A percentile compares a stretch with the other conserved stretches of the same genome.
phyloP scores from a whole-genome alignment of 129 eudicot genomes.

The Logfia minima region DNA sequence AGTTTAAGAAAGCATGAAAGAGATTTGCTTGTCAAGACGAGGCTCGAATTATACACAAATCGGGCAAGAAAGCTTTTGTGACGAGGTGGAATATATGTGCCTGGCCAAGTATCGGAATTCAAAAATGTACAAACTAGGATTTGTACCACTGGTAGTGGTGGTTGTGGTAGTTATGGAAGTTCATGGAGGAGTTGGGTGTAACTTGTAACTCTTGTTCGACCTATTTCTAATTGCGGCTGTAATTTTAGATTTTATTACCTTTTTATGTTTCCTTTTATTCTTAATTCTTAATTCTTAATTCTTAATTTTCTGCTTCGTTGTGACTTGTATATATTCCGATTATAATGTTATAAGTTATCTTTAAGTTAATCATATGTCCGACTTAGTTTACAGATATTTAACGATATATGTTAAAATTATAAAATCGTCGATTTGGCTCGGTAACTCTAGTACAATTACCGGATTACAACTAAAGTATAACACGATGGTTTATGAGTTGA shows the following conservation, averaged over 20 bases:
- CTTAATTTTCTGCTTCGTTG: not conserved
- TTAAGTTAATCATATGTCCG: too few relatives aligned
- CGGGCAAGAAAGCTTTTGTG: conserved; percentile 32
- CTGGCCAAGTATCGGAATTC: conserved; percentile 72
- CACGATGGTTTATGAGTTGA: too few relatives aligned
- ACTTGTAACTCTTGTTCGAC: not conserved
- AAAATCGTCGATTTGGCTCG: too few relatives aligned
- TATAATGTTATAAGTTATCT: too few relatives aligned
- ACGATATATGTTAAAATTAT: too few relatives aligned
- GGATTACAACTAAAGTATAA: too few relatives aligned
- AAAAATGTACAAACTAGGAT: conserved; percentile 64
- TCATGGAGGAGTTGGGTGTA: conserved; percentile 43
- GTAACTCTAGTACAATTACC: too few relatives aligned
- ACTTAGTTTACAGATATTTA: too few relatives aligned
- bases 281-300: not conserved
- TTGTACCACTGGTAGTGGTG: conserved; percentile 34
- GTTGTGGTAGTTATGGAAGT: conserved; percentile 38
- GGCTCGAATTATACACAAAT: conserved; percentile 43
- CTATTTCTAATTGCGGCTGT: not conserved
- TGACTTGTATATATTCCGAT: not conserved
- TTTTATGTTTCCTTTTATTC: not conserved
- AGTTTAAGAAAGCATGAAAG: conserved; percentile 39
- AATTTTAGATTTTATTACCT: not conserved
- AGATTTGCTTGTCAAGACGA: conserved; percentile 28
- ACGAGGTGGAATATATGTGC: conserved; percentile 74